These are phyloP conservation scores for Phlyctochytrium planicorne DNA, from an alignment of 192 early-diverging fungal species.

Conservation along the genomic window DNA sequence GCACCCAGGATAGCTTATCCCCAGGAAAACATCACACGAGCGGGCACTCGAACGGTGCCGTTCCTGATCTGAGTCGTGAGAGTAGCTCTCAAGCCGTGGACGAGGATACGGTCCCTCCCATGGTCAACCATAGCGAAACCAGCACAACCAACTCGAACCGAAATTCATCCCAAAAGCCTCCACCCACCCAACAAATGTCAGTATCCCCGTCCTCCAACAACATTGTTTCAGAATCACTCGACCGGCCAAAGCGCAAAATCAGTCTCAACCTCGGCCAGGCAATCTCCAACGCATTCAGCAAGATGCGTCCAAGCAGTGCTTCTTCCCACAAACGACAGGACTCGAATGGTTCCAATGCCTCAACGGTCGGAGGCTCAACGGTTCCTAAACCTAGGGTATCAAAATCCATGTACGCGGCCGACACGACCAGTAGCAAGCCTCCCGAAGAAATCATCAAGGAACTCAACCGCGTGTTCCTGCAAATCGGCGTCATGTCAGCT, in stretches of 20 bases:
- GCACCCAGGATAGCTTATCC: not conserved
- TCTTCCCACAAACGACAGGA: not conserved
- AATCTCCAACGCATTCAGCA: constrained; percentile 2
- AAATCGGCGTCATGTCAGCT: constrained; percentile 16
- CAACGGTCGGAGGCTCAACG: not conserved
- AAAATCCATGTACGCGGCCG: constrained; percentile 36
- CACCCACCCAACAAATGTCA: no score
- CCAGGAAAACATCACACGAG: not conserved
- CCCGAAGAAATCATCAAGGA: constrained; percentile 38
- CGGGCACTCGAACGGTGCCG: not conserved
- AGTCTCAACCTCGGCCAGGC: not conserved
- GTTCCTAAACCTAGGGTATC: constrained; percentile 17
- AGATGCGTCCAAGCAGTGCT: not conserved
- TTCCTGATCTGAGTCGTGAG: no score
- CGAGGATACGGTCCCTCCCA: not conserved
- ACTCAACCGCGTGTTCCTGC: constrained; percentile 35
- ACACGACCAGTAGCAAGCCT: constrained; percentile 45
- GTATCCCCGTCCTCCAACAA: no score
- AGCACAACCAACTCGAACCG: no score
- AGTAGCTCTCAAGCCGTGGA: not conserved
- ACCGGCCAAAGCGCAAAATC: constrained; percentile 7
- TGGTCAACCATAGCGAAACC: no score
- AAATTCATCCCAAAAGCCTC: no score
- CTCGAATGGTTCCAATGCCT: not conserved
- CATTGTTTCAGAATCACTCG: no score